phyloP scores from a whole-genome alignment of 163 green algal genomes.

The Scenedesmus sp. region DNA sequence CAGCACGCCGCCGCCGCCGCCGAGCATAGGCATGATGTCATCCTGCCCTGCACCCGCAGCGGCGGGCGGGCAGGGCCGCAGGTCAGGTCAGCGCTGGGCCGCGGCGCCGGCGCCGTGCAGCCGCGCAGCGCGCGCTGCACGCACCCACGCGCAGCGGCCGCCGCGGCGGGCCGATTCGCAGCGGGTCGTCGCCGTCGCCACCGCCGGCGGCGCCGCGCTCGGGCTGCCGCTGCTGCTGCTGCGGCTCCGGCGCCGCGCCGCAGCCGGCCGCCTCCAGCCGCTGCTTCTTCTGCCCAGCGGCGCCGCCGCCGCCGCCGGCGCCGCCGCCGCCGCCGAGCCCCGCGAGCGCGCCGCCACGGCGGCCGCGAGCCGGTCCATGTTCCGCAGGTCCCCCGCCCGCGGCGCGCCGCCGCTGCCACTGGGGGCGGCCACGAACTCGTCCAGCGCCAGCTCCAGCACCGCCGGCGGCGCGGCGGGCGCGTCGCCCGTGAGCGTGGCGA shows the following conservation, averaged over 20 bases:
- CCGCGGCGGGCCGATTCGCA: not conserved
- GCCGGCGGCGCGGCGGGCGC: not conserved
- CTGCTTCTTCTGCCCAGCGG: slow-evolving; percentile 35
- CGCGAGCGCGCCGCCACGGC: slow-evolving; percentile 27
- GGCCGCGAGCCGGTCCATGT: slow-evolving; percentile 41
- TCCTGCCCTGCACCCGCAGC: slow-evolving; percentile 25
- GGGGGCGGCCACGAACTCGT: slow-evolving; percentile 17
- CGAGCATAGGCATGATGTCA: slow-evolving; percentile 32
- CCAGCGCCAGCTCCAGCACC: slow-evolving; percentile 41
- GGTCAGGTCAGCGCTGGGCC: not conserved
- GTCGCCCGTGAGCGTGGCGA: slow-evolving; percentile 38
- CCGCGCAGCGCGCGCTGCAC: not conserved
- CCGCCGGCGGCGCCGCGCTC: too few relatives aligned
- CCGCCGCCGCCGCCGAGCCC: slow-evolving; percentile 8
- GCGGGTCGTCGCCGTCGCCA: slow-evolving; percentile 13
- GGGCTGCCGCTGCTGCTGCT: slow-evolving; percentile 14
- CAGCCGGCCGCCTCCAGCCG: not conserved
- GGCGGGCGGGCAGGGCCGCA: not conserved
- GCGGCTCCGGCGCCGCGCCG: not conserved
- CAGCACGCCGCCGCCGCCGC: not conserved
- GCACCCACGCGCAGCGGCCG: slow-evolving; percentile 16
- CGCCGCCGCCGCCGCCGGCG: not conserved
- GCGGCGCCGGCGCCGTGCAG: not conserved
- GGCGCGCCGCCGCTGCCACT: not conserved
- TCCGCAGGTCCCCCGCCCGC: slow-evolving; percentile 15